Percentiles rank a stretch among this genome's conserved stretches.
These are phyloP conservation scores for Crucibulum laeve DNA, from an alignment of 768 basidiomycete species.

Conservation along the genomic window DNA sequence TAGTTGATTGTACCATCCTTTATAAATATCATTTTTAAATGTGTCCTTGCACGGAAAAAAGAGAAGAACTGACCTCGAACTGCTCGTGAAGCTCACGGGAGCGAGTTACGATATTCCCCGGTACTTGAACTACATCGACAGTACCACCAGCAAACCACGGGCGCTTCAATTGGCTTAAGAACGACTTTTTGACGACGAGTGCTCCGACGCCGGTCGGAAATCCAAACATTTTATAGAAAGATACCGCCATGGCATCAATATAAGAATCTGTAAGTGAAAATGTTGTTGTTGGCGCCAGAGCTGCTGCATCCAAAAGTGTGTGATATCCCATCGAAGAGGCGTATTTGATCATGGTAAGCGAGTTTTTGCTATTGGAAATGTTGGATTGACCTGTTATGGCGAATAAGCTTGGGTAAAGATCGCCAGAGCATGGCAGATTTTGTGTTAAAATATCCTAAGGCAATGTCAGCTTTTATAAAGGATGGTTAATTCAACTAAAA, in stretches of 20 bases:
- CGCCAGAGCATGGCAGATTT: constrained; percentile 40
- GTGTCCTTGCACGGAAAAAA: neutral
- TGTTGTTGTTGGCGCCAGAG: constrained; percentile 67
- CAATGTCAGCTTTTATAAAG: neutral
- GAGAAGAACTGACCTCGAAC: constrained; percentile 57
- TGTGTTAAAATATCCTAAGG: constrained; percentile 49
- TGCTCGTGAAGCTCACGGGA: constrained; percentile 59
- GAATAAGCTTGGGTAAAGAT: constrained; percentile 55
- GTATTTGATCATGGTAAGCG: constrained; percentile 58
- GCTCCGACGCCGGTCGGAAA: constrained; percentile 85
- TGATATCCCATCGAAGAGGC: constrained; percentile 68
- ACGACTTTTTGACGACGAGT: constrained; percentile 67
- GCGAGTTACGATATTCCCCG: constrained; percentile 64
- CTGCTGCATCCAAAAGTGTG: constrained; percentile 79
- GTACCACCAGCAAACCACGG: constrained; percentile 88
- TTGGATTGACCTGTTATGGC: constrained; percentile 81
- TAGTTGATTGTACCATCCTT: constrained; percentile 89
- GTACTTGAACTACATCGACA: constrained; percentile 80
- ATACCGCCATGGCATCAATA: constrained; percentile 79
- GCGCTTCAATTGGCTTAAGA: constrained; percentile 53
- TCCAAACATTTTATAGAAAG: constrained; percentile 90
- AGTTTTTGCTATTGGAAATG: constrained; percentile 70
- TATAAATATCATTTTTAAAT: neutral
- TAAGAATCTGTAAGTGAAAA: constrained; percentile 63
- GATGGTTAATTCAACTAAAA: neutral